phyloP scores from a whole-genome alignment of 139 green algal species.

The Picocystis salinarum region DNA sequence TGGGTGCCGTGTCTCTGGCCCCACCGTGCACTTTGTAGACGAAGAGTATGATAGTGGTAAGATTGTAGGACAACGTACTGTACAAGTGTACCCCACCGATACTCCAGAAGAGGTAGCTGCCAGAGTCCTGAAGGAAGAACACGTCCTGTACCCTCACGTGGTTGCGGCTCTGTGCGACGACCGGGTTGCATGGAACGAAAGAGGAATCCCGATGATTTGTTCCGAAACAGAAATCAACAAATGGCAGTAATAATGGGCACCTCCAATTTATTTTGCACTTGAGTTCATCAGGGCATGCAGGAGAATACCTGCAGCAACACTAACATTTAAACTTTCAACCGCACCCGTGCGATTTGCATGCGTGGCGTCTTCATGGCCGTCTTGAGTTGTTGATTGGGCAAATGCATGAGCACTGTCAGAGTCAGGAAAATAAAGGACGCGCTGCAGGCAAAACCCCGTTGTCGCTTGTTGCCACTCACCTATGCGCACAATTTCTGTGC shows the following conservation, averaged over 20 bases:
- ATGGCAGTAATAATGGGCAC: no score
- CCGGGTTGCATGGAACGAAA: constrained; percentile 67
- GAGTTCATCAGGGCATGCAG: no score
- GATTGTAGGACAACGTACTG: constrained; percentile 77
- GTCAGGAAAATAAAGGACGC: no score
- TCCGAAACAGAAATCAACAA: no score
- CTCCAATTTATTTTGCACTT: no score
- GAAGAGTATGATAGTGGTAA: constrained; percentile 86
- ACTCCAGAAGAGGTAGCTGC: constrained; percentile 49
- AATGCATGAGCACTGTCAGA: neutral
- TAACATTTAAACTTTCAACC: constrained; percentile 85
- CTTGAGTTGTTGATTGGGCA: neutral
- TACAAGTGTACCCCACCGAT: constrained; percentile 69
- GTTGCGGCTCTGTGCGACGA: constrained; percentile 73
- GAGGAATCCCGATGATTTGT: no score
- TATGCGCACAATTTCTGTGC: no score
- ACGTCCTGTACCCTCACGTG: constrained; percentile 67
- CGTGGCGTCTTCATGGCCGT: constrained; percentile 1
- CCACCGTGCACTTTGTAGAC: constrained; percentile 96
- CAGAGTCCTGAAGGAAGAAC: constrained; percentile 72
- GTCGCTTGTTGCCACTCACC: no score
- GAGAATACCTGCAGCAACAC: constrained; percentile 72
- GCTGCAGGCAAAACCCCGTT: no score
- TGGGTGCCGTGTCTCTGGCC: constrained; percentile 44
- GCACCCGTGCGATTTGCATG: neutral